These are phyloP conservation scores for Candida corydali DNA, from an alignment of 805 yeast species.

Conservation along the genomic window DNA sequence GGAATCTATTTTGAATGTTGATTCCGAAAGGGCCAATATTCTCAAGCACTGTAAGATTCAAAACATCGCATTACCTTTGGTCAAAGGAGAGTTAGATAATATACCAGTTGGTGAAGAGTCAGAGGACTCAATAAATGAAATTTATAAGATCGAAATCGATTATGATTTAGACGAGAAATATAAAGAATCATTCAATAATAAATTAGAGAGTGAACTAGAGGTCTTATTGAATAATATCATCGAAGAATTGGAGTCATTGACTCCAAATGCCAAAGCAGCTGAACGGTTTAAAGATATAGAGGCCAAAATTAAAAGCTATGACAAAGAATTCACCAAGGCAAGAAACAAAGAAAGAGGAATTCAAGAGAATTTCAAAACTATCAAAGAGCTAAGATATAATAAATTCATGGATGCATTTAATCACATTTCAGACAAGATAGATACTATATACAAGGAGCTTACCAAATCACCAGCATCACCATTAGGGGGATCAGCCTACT, in stretches of 20 bases:
- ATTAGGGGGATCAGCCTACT: slow-evolving; percentile 89
- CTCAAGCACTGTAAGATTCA: slow-evolving; percentile 75
- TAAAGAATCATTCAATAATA: slow-evolving; percentile 36
- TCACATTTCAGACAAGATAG: slow-evolving; percentile 72
- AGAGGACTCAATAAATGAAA: slow-evolving; percentile 31
- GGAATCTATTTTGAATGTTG: slow-evolving; percentile 51
- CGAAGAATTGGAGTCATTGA: slow-evolving; percentile 44
- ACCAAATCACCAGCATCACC: slow-evolving; percentile 70
- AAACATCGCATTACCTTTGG: slow-evolving; percentile 58
- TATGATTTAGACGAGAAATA: slow-evolving; percentile 42
- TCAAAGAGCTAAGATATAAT: slow-evolving; percentile 57
- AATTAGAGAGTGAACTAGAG: slow-evolving; percentile 34
- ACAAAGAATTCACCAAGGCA: slow-evolving; percentile 58
- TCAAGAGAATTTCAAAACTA: slow-evolving; percentile 51
- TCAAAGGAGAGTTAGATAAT: slow-evolving; percentile 54
- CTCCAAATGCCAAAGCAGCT: slow-evolving; percentile 80
- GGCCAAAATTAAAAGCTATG: slow-evolving; percentile 53
- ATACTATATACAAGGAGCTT: slow-evolving; percentile 76
- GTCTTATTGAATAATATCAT: slow-evolving; percentile 29
- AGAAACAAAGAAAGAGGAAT: slow-evolving; percentile 57
- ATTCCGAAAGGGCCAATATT: slow-evolving; percentile 52
- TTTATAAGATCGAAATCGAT: slow-evolving; percentile 52
- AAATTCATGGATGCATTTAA: slow-evolving; percentile 68
- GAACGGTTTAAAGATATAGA: slow-evolving; percentile 73
- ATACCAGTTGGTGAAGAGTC: slow-evolving; percentile 56